These are phyloP conservation scores for Mycena rosella DNA, from an alignment of 768 basidiomycete species.

Conservation along the genomic window DNA sequence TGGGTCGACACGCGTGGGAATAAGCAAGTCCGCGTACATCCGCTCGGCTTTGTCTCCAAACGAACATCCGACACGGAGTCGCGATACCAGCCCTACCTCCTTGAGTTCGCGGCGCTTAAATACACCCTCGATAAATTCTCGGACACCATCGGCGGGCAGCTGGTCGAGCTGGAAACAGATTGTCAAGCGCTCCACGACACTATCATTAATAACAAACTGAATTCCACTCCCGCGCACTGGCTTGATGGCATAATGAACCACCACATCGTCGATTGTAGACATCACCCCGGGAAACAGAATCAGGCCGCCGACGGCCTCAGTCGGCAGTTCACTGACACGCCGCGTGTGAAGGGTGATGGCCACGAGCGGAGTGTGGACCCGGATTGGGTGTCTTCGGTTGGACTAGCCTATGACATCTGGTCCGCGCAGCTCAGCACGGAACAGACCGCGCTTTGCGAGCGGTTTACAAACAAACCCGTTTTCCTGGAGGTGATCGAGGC, in stretches of 20 bases:
- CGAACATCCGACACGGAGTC: constrained; percentile 42
- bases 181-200: constrained; percentile 40
- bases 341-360: constrained; percentile 31
- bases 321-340: constrained; percentile 29
- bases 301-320: constrained; percentile 41
- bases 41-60: constrained; percentile 47
- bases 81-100: constrained; percentile 46
- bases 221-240: constrained; percentile 45
- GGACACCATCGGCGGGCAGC: constrained; percentile 40
- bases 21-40: constrained; percentile 35
- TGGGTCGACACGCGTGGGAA: constrained; percentile 32
- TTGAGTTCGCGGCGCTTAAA: constrained; percentile 46
- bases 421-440: not conserved
- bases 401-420: constrained; percentile 29
- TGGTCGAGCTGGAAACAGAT: constrained; percentile 36
- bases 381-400: constrained; percentile 29
- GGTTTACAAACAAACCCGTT: constrained; percentile 33
- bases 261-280: constrained; percentile 39
- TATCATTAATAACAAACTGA: constrained; percentile 41
- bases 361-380: constrained; percentile 38
- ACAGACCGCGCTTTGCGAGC: constrained; percentile 24
- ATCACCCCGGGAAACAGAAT: constrained; percentile 40
- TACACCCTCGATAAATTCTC: constrained; percentile 38
- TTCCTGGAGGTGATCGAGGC: constrained; percentile 38
- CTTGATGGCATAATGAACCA: constrained; percentile 31